Evolutionary conservation across 305 asterid genomes (phyloP).

Genomic region (Fraxinus albicans): DNA sequence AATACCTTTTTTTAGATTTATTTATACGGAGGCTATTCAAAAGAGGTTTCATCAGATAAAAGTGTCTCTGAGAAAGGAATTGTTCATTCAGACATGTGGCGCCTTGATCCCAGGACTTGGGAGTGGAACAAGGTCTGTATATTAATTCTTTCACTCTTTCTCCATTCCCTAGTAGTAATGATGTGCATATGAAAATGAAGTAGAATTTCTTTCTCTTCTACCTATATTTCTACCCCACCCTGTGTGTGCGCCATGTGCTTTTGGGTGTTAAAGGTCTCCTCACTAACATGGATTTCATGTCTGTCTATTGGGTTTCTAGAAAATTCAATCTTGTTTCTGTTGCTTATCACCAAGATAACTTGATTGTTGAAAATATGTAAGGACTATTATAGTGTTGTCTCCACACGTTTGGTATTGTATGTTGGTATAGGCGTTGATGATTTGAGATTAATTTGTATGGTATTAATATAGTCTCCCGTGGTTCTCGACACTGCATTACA

Average conservation of each 20-base stretch:
- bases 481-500: neutral
- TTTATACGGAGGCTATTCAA: constrained; percentile 92
- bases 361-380: neutral
- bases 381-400: neutral
- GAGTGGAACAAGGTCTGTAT: constrained; percentile 88
- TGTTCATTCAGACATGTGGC: constrained; percentile 93
- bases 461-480: neutral
- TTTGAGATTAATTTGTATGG: neutral
- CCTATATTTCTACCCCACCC: neutral
- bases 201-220: neutral
- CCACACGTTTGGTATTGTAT: neutral
- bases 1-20: constrained; percentile 51
- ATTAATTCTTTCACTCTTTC: constrained; percentile 22
- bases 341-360: neutral
- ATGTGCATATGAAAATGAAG: neutral
- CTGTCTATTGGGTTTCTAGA: neutral
- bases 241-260: neutral
- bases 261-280: neutral
- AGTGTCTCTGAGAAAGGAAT: constrained; percentile 83
- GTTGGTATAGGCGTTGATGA: neutral
- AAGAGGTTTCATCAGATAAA: constrained; percentile 80
- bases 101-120: constrained; percentile 96
- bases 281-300: neutral
- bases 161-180: neutral
- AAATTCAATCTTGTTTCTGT: neutral